phyloP scores from a whole-genome alignment of 208 protist species.

The Acanthamoeba healyi region DNA sequence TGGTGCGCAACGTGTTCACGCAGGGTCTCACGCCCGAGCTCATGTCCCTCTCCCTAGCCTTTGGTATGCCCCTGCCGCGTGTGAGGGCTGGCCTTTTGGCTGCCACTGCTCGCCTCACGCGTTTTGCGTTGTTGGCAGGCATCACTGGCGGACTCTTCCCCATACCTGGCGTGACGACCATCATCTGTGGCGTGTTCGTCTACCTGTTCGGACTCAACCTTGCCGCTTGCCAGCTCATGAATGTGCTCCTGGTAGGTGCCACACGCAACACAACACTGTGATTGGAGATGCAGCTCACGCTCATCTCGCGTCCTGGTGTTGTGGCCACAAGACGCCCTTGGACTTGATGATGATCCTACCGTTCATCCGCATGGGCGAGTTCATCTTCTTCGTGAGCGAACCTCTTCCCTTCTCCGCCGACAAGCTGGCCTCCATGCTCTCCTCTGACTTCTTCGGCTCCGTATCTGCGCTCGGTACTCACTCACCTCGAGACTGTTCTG shows the following conservation, averaged over 20 bases:
- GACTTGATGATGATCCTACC: constrained; percentile 72
- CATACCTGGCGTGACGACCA: constrained; percentile 41
- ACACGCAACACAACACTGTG: background rate
- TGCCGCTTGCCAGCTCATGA: constrained; percentile 64
- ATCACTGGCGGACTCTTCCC: constrained; percentile 63
- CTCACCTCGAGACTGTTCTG: too few species aligned
- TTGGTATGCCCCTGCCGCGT: too few species aligned
- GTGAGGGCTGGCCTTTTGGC: constrained; percentile 64
- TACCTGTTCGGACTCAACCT: constrained; percentile 65
- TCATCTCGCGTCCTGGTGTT: background rate
- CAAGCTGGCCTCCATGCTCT: constrained; percentile 46
- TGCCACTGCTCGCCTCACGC: background rate
- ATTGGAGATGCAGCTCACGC: background rate
- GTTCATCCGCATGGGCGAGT: constrained; percentile 72
- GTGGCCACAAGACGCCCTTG: constrained; percentile 2
- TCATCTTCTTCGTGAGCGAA: constrained; percentile 60
- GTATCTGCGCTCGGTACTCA: constrained; percentile 19
- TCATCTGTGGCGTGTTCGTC: constrained; percentile 50
- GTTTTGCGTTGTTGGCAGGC: background rate
- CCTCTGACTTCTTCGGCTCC: constrained; percentile 36
- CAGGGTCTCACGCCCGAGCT: constrained; percentile 59
- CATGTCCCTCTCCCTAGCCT: constrained; percentile 54
- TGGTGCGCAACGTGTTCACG: constrained; percentile 43
- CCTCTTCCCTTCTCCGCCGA: constrained; percentile 65
- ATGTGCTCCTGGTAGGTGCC: constrained; percentile 30